Base-by-base conservation (phyloP, 179 eudicot genomes). In the Spinacia oleracea region DNA sequence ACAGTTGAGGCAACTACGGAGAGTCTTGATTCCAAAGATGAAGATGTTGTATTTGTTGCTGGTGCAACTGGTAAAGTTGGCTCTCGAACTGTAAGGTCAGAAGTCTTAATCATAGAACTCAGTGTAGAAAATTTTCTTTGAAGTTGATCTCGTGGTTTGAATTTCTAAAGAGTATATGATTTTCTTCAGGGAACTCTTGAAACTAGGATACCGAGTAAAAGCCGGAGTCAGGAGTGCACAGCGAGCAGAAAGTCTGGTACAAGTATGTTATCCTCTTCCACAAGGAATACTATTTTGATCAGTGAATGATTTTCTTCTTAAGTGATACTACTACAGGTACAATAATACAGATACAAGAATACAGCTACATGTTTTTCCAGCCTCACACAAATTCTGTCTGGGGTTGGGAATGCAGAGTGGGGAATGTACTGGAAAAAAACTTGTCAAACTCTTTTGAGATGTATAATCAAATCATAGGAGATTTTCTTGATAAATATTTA, bases 21-120 rank as follows among this genome's bases (percentile, higher is more conserved):
- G 70, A 85, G 73, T 80, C 81, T 64, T 43, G 74, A 70, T 59
- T 65, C 83, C 60, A 87, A 86, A 79, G 91, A 86, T 76, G 84
- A 85, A 29, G 85, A 92, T 78, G 76, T 85, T 66, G 92, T 89
- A 42, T 93, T 88, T 89, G 98, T 93, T 78, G 98, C 97, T 76
- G 98, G 98, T 77, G 97, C 97, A 50, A 93, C 98, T 64, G 98
- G 98, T 77, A 88, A 75, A 92, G 98, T 93, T 78, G 98, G 98
- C 6, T 93, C 98, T 9, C 89, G 98, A 78, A 90, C 97, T 53
- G 97, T 92, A 74, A 93, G 98, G 98, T 93, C 63, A 35, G 58
- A 38, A 51, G 50, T 77, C 69, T 29, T 11, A 15, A 23, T 51
- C 16, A 14, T 32, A 35, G 34, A 32, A 35, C 79, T 80, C 70